Evolutionary conservation across 2,329 filamentous ascomycete species (phyloP), one percentile per base, ranked within the genome.

Genomic region (Aureobasidium sp.): DNA sequence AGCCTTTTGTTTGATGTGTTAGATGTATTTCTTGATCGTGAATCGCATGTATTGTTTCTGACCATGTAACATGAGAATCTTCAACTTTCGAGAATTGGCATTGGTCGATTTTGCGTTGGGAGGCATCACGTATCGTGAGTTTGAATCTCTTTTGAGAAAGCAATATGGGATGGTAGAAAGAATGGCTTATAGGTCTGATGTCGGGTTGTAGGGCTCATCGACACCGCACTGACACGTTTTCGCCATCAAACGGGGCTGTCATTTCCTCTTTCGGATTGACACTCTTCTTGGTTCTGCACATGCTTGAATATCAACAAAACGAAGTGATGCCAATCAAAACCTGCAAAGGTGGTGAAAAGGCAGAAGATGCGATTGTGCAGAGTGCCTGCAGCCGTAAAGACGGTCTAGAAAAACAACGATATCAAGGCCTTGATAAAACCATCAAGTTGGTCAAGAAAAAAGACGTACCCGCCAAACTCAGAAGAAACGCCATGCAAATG

Each of bases 1-100:
- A 97, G 75, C 93, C 89, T 59, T n/a, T n/a, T n/a, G n/a, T n/a
- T 45, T 48, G 25, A 22, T 27, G 17, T 48, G 27, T 48, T 31
- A 48, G 45, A 31, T 29, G 1, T 29, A 25, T 8, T 45, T 27
- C 5, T 45, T 29, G 20, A 22, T 17, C 9, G 11, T n/a, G 25
- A 8, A 11, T 48, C 7, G 42, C 20, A 29, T 48, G n/a, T 60
- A 12, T 44, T 14, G 4, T 25, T 42, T 17, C 45, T 52, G 11
- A 53, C 58, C 58, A 68, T 81, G 79, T 9, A 81, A 75, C 78
- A 80, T 80, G 63, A 81, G 72, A 63, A 81, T 72, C 55, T 76
- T 76, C 62, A 81, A 71, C 20, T 69, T 73, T 34, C 45, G 34
- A 34, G 56, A 48, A 4, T 42, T 31, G 5, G 34, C n/a, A 14